These are phyloP conservation scores for Aristolochia fimbriata DNA, from an alignment of 164 flowering plant genomes.

Conservation along the genomic window DNA sequence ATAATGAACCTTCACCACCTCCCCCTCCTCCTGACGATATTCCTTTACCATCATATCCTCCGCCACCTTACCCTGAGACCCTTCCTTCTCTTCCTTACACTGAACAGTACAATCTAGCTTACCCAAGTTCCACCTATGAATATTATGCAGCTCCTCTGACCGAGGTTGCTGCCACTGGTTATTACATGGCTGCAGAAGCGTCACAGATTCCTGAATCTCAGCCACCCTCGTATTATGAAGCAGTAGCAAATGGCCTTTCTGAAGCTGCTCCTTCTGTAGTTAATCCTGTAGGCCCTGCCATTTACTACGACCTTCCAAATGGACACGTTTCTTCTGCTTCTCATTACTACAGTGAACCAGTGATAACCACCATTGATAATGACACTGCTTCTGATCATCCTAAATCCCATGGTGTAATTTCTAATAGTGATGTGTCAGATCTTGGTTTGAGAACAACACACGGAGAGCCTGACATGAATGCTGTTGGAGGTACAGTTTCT, in stretches of 20 bases:
- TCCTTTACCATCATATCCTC: conserved; percentile 28
- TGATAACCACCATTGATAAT: conserved; percentile 17
- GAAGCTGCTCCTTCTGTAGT: conserved; percentile 25
- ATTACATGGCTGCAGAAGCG: conserved; percentile 45
- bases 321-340: conserved; percentile 33
- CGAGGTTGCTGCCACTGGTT: conserved; percentile 25
- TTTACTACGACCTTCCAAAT: conserved; percentile 41
- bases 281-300: conserved; percentile 30
- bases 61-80: conserved; percentile 34
- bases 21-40: conserved; percentile 88
- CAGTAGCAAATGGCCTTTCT: conserved; percentile 25
- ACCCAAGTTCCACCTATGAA: conserved; percentile 27
- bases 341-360: conserved; percentile 17
- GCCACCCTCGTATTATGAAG: conserved; percentile 35
- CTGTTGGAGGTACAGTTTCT: conserved; percentile 20
- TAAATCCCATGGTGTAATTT: conserved; percentile 11
- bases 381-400: conserved; percentile 18
- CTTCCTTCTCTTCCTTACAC: conserved; percentile 36
- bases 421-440: conserved; percentile 3
- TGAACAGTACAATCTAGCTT: conserved; percentile 36
- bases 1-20: conserved; percentile 66
- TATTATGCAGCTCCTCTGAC: conserved; percentile 43
- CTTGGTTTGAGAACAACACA: conserved; percentile 12
- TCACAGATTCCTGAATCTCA: conserved; percentile 32
- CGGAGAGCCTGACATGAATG: conserved; percentile 14